phyloP scores from a whole-genome alignment of 2,329 filamentous ascomycete genomes.

The Microdochium paspali region DNA sequence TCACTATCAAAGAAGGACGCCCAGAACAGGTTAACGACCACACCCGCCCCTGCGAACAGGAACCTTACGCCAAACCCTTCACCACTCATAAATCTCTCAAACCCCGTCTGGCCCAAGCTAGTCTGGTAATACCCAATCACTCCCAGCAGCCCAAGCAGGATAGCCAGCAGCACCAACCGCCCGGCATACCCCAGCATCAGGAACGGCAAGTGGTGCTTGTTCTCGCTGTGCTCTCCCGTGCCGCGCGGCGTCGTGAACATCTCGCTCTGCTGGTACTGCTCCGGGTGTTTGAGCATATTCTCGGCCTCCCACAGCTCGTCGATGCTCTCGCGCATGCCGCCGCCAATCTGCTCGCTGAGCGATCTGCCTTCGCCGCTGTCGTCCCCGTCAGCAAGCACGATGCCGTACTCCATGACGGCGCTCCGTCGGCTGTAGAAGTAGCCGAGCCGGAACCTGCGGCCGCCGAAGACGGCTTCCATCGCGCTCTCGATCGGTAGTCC shows the following conservation, averaged over 20 bases:
- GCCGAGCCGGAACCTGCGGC: conserved; percentile 14
- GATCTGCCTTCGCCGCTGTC: background rate
- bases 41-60: conserved; percentile 27
- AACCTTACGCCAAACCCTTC: conserved; percentile 28
- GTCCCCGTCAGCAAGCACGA: conserved; percentile 10
- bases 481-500: too few species aligned
- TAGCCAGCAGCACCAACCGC: conserved; percentile 12
- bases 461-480: conserved; percentile 9
- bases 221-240: too few species aligned
- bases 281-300: background rate
- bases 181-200: conserved; percentile 15
- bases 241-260: too few species aligned
- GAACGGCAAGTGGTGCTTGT: conserved; percentile 15
- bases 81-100: conserved; percentile 30
- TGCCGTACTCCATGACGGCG: conserved; percentile 16
- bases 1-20: conserved; percentile 24
- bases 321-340: conserved; percentile 1
- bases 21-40: conserved; percentile 27
- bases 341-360: background rate
- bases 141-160: conserved; percentile 17
- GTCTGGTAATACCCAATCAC: conserved; percentile 27
- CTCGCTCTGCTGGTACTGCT: background rate
- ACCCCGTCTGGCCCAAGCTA: conserved; percentile 21
- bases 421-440: conserved; percentile 13
- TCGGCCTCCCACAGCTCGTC: background rate